A percentile compares a stretch with the other conserved stretches of the same genome.
Evolutionary conservation across 805 yeast species (phyloP).

Genomic region (Hanseniaspora guilliermondii): DNA sequence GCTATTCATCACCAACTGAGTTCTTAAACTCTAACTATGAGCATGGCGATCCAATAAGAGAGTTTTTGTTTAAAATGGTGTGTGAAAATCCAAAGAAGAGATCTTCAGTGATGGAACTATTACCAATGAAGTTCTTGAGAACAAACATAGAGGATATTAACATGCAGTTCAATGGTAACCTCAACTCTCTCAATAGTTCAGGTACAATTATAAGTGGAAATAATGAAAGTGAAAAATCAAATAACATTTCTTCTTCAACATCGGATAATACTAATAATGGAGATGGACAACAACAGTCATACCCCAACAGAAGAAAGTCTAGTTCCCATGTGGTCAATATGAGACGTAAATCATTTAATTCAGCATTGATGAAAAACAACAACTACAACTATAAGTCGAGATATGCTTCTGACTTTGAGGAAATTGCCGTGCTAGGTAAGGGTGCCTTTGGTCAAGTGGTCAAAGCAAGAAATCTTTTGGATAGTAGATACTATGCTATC

Average conservation of each 20-base stretch:
- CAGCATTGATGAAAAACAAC: conserved; percentile 24
- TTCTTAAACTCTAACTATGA: conserved; percentile 36
- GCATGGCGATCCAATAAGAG: conserved; percentile 48
- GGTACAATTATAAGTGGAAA: conserved; percentile 13
- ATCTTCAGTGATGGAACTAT: conserved; percentile 69
- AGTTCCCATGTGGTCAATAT: conserved; percentile 22
- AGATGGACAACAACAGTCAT: not conserved
- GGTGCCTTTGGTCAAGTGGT: conserved; percentile 99
- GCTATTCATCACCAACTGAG: conserved; percentile 50
- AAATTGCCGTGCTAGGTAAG: conserved; percentile 75
- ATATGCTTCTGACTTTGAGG: conserved; percentile 89
- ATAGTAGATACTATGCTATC: conserved; percentile 89
- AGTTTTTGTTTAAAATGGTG: conserved; percentile 55
- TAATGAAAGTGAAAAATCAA: not conserved
- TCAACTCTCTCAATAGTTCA: conserved; percentile 11
- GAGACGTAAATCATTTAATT: conserved; percentile 32
- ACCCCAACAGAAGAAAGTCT: conserved; percentile 13
- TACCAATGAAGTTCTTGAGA: conserved; percentile 73
- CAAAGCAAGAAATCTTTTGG: conserved; percentile 85
- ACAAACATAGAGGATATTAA: conserved; percentile 40
- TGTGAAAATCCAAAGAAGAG: conserved; percentile 55
- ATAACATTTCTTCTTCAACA: not conserved
- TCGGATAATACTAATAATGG: not conserved
- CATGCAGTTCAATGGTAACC: conserved; percentile 18
- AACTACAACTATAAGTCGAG: conserved; percentile 38